Evolutionary conservation across 1,284 basidiomycete species (phyloP).

Genomic region (Boletellus sp.): DNA sequence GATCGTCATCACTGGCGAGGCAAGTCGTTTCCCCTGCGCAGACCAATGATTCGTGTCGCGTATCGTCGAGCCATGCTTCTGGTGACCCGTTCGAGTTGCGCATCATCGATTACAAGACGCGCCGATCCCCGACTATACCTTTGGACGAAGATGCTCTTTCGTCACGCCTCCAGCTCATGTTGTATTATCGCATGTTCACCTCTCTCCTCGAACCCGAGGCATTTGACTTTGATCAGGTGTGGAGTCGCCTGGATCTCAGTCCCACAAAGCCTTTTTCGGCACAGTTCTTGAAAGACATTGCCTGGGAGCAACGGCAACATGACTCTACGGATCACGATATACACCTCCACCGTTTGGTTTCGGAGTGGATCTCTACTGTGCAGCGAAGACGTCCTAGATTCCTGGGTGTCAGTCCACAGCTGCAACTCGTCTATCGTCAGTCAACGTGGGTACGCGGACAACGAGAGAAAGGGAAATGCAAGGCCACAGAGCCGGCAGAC

Average conservation of each 20-base stretch:
- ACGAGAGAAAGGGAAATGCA: slow-evolving; percentile 1
- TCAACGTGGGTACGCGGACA: slow-evolving; percentile 7
- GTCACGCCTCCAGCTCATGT: slow-evolving; percentile 79
- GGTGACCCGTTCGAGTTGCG: slow-evolving; percentile 37
- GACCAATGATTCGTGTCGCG: slow-evolving; percentile 6
- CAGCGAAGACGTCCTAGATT: slow-evolving; percentile 11
- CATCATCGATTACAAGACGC: slow-evolving; percentile 78
- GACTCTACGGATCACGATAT: slow-evolving; percentile 16
- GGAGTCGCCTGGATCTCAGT: slow-evolving; percentile 50
- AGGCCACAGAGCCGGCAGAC: slow-evolving; percentile 9
- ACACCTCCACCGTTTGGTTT: slow-evolving; percentile 32
- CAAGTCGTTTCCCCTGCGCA: neutral
- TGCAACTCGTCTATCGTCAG: slow-evolving; percentile 30
- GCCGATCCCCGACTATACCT: slow-evolving; percentile 54
- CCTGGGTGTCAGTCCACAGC: slow-evolving; percentile 21
- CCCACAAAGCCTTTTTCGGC: slow-evolving; percentile 48
- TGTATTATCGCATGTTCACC: slow-evolving; percentile 74
- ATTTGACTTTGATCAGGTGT: slow-evolving; percentile 56
- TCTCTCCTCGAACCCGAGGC: slow-evolving; percentile 43
- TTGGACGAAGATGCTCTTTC: slow-evolving; percentile 57
- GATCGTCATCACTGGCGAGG: neutral
- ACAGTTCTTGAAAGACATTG: slow-evolving; percentile 52
- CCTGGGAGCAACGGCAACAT: slow-evolving; percentile 38
- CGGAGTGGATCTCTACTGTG: slow-evolving; percentile 32
- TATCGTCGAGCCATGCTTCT: neutral